phyloP scores from a whole-genome alignment of 441 rosid genomes.

The Sinapis alba region DNA sequence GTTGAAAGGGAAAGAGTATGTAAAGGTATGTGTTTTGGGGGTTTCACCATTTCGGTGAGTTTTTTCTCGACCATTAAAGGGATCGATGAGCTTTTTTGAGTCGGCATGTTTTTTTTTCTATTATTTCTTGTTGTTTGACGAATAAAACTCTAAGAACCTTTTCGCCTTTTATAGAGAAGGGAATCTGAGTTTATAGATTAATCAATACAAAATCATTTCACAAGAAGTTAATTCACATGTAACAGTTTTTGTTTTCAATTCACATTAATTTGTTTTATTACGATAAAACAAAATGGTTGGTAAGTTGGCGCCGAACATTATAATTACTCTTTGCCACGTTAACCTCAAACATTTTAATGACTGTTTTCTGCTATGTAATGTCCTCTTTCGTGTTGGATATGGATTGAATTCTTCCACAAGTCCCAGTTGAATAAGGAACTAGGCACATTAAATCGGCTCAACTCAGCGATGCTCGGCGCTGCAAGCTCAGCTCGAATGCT shows the following conservation, averaged over 20 bases:
- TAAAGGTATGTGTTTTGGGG: conserved; percentile 8
- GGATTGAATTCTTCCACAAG: neutral
- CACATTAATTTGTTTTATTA: neutral
- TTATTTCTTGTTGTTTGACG: neutral
- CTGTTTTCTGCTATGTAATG: neutral
- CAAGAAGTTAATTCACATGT: neutral
- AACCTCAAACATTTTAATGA: neutral
- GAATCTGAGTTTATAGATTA: neutral
- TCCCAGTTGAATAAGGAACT: neutral
- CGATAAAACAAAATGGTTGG: neutral
- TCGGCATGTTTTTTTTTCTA: conserved; percentile 14
- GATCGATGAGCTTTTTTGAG: neutral
- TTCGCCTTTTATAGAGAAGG: neutral
- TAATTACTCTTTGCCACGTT: neutral
- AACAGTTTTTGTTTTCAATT: no score
- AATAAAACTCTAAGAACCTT: neutral
- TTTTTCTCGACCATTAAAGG: conserved; percentile 19
- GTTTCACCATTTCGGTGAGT: conserved; percentile 35
- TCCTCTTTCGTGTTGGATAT: neutral
- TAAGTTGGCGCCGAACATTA: neutral
- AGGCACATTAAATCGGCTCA: neutral
- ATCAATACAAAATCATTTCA: neutral
- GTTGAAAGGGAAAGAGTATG: conserved; percentile 31
- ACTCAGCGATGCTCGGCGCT: no score
- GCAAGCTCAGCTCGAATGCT: neutral